Evolutionary conservation across 495 filamentous ascomycete species (phyloP).

Genomic region (Penicillium cosmopolitanum): DNA sequence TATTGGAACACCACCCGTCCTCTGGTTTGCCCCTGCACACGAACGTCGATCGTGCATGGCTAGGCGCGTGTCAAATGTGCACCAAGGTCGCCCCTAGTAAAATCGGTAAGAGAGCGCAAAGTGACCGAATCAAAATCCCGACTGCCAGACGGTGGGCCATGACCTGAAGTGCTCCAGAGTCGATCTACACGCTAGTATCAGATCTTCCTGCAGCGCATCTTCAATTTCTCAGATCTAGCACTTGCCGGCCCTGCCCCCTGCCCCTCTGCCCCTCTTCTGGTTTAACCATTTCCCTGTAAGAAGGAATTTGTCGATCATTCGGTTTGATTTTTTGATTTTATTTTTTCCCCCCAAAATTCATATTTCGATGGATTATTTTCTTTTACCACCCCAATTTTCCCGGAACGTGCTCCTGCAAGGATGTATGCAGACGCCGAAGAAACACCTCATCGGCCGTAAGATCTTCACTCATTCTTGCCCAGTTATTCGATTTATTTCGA

Average conservation of each 20-base stretch:
- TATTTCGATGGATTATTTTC: neutral
- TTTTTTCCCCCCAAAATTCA: neutral
- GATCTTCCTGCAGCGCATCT: constrained; percentile 28
- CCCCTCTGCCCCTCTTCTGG: neutral
- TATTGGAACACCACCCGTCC: constrained; percentile 23
- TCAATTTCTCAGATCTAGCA: constrained; percentile 28
- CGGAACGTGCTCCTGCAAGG: constrained; percentile 35
- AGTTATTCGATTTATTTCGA: constrained; percentile 4
- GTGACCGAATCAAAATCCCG: constrained; percentile 16
- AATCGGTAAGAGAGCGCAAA: constrained; percentile 11
- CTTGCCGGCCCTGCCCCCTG: constrained; percentile 1
- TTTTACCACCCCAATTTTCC: constrained; percentile 5
- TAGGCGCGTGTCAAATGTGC: constrained; percentile 18
- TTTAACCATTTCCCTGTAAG: neutral
- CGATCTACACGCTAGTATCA: constrained; percentile 26
- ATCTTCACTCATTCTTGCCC: constrained; percentile 14
- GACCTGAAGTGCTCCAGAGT: constrained; percentile 12
- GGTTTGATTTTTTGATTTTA: neutral
- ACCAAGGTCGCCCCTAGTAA: constrained; percentile 7
- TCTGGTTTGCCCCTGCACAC: constrained; percentile 18
- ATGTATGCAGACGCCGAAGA: constrained; percentile 23
- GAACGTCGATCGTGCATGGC: constrained; percentile 31
- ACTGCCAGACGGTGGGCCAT: constrained; percentile 14
- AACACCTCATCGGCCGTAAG: constrained; percentile 16
- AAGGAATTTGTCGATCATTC: neutral